Base-by-base conservation (phyloP, 441 rosid genomes). In the Metrosideros polymorpha region DNA sequence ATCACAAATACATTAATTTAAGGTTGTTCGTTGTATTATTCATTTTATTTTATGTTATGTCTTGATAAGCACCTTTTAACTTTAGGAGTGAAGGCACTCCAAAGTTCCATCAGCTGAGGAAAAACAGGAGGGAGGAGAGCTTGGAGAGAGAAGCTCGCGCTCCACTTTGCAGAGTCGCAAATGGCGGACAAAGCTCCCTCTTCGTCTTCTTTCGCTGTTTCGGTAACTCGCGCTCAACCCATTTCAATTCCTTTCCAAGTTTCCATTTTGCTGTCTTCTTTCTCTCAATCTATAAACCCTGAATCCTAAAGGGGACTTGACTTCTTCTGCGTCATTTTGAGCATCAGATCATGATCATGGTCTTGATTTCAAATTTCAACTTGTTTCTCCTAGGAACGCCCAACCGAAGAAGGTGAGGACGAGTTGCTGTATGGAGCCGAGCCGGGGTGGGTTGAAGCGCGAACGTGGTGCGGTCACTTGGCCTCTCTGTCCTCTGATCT, bases 391-490 rank as follows among this genome's bases (percentile, higher is more conserved):
- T 61, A 92, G 95, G 92, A 87, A 59, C 79, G 49, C 54, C 57
- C 75, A 59, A 22, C 88, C 47, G 59, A 32, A 83, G 91, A 86
- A 35, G 97, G 86, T 7, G 92, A 90, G 42, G 89, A 83, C 19
- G 94, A 92, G 53, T 84, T 90, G 86, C 84, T 91, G 22, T 85
- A 85, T 87, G 98, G 98, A 82, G 93, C 95, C 27, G 98, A 90
- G 66, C 93, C 99, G 47, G 99, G 99, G 84, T 97, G 98, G 98
- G 97, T 97, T 1, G 99, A 96, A 88, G 96, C 99, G 22, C 92
- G 93, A 61, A 93, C 95, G 53, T 90, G 91, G 32, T 97, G 98
- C 86, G 95, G 93, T 87, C 99, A 97, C 92, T 89, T 96, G 94
- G 88, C 63, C 86, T 91, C 93, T 35, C 87, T 94, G 1, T 93